Conservation (phyloP, 148 eudicot species). For the Gaultheria prostrata region DNA sequence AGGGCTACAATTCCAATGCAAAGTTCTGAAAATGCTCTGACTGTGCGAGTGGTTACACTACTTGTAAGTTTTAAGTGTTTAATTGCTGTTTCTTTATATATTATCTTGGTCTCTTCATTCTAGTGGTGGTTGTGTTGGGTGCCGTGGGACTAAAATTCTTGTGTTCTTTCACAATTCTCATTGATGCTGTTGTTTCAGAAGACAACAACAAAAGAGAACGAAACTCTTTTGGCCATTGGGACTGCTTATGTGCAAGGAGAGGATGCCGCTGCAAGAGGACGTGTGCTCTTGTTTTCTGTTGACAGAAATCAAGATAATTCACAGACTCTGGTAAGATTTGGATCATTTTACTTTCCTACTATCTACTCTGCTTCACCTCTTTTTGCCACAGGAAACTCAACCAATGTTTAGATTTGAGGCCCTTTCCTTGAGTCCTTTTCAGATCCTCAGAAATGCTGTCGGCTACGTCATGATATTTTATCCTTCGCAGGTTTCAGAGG, state of each 20-base stretch:
- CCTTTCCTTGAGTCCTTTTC: neutral
- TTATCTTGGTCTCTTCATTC: constrained; percentile 12
- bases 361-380: neutral
- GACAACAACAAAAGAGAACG: constrained; percentile 73
- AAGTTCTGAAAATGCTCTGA: constrained; percentile 89
- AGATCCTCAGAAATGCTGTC: constrained; percentile 3
- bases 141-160: neutral
- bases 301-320: constrained; percentile 63
- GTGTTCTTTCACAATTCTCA: constrained; percentile 2
- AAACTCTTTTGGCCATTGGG: constrained; percentile 91
- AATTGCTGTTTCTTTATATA: neutral
- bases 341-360: neutral
- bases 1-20: constrained; percentile 97
- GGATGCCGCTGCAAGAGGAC: constrained; percentile 98
- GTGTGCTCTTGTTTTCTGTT: constrained; percentile 80
- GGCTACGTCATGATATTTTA: neutral
- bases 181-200: constrained; percentile 49
- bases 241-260: constrained; percentile 99
- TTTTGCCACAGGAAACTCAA: constrained; percentile 4
- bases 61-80: constrained; percentile 47
- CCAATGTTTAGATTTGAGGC: neutral
- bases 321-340: constrained; percentile 49
- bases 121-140: constrained; percentile 1
- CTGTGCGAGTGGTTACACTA: constrained; percentile 81
- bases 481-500: constrained; percentile 64